Percentiles rank a stretch among this genome's conserved stretches.
Conservation (phyloP, 169 alveolate species). For the Plasmodium relictum region DNA sequence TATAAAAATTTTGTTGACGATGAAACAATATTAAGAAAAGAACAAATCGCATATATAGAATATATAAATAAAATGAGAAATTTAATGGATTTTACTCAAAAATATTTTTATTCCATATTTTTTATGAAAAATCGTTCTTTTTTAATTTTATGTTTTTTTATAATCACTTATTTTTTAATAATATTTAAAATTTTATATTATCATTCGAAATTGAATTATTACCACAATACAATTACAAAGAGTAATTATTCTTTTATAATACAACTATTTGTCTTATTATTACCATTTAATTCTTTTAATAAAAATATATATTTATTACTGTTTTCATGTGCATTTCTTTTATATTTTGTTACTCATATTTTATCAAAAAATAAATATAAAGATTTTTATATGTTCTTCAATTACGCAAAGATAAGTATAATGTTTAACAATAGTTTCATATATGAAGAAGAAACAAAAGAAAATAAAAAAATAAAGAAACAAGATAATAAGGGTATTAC, state of each 20-base stretch:
- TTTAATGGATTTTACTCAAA: constrained; percentile 51
- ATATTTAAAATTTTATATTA: constrained; percentile 21
- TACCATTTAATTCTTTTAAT: constrained; percentile 22
- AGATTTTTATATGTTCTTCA: constrained; percentile 24
- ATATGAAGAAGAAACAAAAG: background rate
- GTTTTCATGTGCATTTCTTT: constrained; percentile 2
- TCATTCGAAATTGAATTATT: constrained; percentile 49
- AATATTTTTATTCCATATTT: constrained; percentile 54
- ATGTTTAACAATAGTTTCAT: constrained; percentile 2
- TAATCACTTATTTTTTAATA: constrained; percentile 20
- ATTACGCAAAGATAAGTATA: constrained; percentile 12
- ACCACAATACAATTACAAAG: constrained; percentile 22
- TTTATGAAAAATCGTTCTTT: constrained; percentile 18
- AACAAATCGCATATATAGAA: constrained; percentile 46
- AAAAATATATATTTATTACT: constrained; percentile 11
- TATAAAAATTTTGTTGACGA: constrained; percentile 36
- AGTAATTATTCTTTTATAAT: background rate
- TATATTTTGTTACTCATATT: constrained; percentile 1
- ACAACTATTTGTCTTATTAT: background rate
- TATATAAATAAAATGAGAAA: constrained; percentile 62
- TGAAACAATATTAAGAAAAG: constrained; percentile 32
- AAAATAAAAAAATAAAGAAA: background rate
- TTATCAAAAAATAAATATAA: constrained; percentile 27
- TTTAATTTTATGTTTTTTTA: constrained; percentile 19
- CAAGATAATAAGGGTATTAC: background rate